Percentiles rank a stretch among this genome's conserved stretches.
phyloP scores from a whole-genome alignment of 2,329 filamentous ascomycete genomes.

The Scopulariopsis brevicaulis region DNA sequence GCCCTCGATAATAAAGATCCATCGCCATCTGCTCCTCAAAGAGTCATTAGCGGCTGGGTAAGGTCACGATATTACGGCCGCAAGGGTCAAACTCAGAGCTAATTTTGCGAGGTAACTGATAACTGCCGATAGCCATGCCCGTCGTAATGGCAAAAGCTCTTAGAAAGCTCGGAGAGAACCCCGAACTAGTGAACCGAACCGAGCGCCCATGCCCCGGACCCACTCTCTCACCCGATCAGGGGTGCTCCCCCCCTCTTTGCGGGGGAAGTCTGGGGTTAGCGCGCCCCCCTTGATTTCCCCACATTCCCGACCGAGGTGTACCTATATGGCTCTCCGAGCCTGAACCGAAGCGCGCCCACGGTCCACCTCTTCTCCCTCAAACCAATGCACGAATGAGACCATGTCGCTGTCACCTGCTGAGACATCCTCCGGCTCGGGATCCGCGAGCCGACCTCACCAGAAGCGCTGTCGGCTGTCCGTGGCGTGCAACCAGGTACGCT shows the following conservation, averaged over 20 bases:
- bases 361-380: neutral
- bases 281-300: neutral
- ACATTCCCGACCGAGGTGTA: neutral
- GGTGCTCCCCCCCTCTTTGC: neutral
- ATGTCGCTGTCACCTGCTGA: neutral
- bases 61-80: too few relatives aligned
- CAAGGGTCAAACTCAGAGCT: too few relatives aligned
- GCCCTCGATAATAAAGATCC: neutral
- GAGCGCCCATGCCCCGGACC: neutral
- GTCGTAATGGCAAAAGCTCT: too few relatives aligned
- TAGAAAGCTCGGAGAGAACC: too few relatives aligned
- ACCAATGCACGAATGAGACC: neutral
- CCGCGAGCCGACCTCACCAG: neutral
- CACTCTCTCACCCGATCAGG: neutral
- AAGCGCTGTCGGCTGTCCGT: slow-evolving; percentile 12
- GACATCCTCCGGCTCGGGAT: neutral
- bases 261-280: neutral
- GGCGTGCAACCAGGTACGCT: slow-evolving; percentile 10
- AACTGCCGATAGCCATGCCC: too few relatives aligned
- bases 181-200: neutral
- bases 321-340: neutral
- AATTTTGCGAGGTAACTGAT: too few relatives aligned
- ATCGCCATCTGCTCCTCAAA: neutral
- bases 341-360: neutral
- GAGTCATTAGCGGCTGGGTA: too few relatives aligned